Evolutionary conservation across 208 protist species (phyloP).

Genomic region (Dictyostelium gargantuum): DNA sequence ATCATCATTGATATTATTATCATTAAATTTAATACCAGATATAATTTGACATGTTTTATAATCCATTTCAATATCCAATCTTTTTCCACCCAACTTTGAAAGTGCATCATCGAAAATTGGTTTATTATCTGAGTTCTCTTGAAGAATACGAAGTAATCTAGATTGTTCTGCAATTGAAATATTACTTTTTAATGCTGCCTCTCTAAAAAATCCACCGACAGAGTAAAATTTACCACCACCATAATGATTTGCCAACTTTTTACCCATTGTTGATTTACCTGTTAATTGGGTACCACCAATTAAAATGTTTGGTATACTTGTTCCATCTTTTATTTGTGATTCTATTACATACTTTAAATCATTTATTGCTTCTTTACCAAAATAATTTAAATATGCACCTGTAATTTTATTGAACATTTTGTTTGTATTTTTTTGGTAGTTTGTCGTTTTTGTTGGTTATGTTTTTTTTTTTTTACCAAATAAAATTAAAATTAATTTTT

Average conservation of each 20-base stretch:
- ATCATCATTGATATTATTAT: background rate
- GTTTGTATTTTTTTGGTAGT: background rate
- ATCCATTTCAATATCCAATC: conserved; percentile 41
- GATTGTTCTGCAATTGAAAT: background rate
- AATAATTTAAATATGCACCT: background rate
- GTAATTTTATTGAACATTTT: background rate
- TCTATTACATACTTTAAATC: background rate
- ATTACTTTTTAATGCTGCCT: background rate
- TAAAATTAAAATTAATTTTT: too few relatives aligned
- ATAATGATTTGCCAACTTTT: conserved; percentile 1
- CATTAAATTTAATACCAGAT: background rate
- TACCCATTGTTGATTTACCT: conserved; percentile 36
- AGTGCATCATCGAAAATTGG: background rate
- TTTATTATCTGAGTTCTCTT: background rate
- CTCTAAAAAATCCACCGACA: conserved; percentile 27
- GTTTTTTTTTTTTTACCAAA: too few relatives aligned
- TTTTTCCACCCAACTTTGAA: background rate
- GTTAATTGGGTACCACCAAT: conserved; percentile 33
- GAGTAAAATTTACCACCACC: conserved; percentile 11
- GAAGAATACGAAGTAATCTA: background rate
- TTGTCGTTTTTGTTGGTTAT: too few relatives aligned
- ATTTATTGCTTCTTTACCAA: background rate
- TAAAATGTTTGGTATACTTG: background rate
- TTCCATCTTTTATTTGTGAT: background rate
- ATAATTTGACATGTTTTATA: conserved; percentile 29